Evolutionary conservation across 331 rosid genomes (phyloP).

Genomic region (Rosa hybrid): DNA sequence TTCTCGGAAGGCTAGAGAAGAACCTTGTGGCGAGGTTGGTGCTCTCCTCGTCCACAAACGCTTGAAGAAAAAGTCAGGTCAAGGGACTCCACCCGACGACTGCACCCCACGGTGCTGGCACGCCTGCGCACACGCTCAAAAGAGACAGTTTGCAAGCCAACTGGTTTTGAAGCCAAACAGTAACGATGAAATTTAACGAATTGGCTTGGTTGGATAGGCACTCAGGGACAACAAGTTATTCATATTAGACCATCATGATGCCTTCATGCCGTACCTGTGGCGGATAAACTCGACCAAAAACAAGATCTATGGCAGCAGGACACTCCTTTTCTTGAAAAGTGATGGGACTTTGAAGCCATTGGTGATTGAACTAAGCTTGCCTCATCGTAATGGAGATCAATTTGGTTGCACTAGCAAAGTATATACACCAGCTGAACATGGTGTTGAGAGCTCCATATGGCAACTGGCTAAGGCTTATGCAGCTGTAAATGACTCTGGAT

Average conservation of each 20-base stretch:
- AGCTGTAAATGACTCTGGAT: conserved; percentile 23
- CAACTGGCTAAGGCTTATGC: conserved; percentile 32
- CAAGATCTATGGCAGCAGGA: conserved; percentile 28
- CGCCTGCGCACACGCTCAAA: too few species aligned
- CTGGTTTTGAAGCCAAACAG: too few species aligned
- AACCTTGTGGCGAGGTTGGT: too few species aligned
- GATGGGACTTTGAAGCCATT: conserved; percentile 37
- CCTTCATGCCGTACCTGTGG: conserved; percentile 33
- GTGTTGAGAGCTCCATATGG: conserved; percentile 23
- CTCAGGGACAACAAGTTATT: conserved; percentile 19
- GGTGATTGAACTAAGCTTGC: conserved; percentile 35
- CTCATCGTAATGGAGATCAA: conserved; percentile 26
- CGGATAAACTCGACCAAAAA: conserved; percentile 16
- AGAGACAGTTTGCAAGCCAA: too few species aligned
- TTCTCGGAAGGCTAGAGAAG: too few species aligned
- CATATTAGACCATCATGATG: conserved; percentile 37
- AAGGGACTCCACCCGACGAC: too few species aligned
- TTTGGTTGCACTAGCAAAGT: conserved; percentile 19
- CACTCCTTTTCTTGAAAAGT: conserved; percentile 25
- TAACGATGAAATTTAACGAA: background rate
- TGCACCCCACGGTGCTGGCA: too few species aligned
- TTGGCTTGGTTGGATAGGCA: conserved; percentile 1
- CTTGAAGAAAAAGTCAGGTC: too few species aligned
- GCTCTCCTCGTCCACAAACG: too few species aligned
- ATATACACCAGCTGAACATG: conserved; percentile 18